Percentiles rank a stretch among this genome's conserved stretches.
These are phyloP conservation scores for Podospora pseudopauciseta DNA, from an alignment of 495 filamentous ascomycete species.

Conservation along the genomic window DNA sequence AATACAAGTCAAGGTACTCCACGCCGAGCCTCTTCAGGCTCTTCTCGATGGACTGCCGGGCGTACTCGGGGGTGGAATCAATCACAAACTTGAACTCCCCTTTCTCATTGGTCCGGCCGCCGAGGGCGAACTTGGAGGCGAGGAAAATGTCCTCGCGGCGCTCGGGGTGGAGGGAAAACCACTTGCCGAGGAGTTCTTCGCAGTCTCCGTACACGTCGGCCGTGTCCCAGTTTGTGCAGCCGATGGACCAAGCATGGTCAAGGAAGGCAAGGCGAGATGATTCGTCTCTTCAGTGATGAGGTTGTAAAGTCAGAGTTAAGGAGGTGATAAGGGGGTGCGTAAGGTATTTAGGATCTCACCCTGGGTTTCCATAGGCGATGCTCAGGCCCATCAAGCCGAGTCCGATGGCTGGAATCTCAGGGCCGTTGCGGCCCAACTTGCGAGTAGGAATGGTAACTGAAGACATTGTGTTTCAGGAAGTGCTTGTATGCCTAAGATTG, in stretches of 20 bases:
- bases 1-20: conserved; percentile 79
- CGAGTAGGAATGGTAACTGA: neutral
- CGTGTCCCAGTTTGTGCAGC: conserved; percentile 63
- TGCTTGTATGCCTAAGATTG: neutral
- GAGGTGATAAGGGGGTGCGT: neutral
- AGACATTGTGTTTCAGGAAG: neutral
- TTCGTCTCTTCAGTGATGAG: conserved; percentile 30
- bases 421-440: conserved; percentile 17
- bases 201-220: conserved; percentile 77
- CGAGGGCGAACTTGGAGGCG: conserved; percentile 59
- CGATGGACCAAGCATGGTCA: conserved; percentile 20
- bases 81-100: conserved; percentile 38
- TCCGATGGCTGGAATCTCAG: conserved; percentile 16
- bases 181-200: conserved; percentile 57
- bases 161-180: conserved; percentile 65
- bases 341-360: neutral
- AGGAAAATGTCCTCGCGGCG: conserved; percentile 60
- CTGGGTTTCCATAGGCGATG: conserved; percentile 6
- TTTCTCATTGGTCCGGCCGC: conserved; percentile 38
- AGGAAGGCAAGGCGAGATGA: conserved; percentile 14
- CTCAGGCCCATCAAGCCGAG: conserved; percentile 21
- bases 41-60: conserved; percentile 61
- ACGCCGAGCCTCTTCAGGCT: conserved; percentile 55
- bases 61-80: conserved; percentile 56
- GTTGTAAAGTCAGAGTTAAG: neutral